phyloP scores from a whole-genome alignment of 306 rosid species.

The Prunus padus region DNA sequence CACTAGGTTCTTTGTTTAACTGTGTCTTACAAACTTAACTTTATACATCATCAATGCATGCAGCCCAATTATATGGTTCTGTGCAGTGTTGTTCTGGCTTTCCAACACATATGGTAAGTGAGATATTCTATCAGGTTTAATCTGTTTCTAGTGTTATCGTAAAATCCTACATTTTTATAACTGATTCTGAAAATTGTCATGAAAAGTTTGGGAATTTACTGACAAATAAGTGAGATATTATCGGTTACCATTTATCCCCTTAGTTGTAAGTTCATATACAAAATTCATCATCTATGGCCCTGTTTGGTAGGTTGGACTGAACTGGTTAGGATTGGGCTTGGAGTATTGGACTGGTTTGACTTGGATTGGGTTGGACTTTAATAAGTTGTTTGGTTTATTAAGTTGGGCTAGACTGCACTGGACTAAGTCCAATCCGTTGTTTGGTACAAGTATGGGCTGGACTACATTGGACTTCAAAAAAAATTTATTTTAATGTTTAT shows the following conservation, averaged over 20 bases:
- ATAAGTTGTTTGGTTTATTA: no score
- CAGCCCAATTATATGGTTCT: constrained; percentile 82
- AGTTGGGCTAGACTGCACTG: no score
- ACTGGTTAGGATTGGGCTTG: no score
- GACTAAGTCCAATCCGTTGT: no score
- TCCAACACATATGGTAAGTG: constrained; percentile 64
- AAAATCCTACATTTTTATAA: neutral
- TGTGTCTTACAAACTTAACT: constrained; percentile 8
- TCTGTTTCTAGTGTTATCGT: neutral
- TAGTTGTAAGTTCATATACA: constrained; percentile 56
- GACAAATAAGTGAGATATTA: constrained; percentile 34
- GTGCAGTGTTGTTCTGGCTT: constrained; percentile 60
- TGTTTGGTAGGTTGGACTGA: no score
- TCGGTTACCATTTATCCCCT: constrained; percentile 80
- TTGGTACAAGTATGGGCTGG: no score
- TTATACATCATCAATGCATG: constrained; percentile 28
- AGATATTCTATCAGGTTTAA: neutral
- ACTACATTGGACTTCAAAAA: no score
- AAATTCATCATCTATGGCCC: neutral
- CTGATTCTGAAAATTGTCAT: neutral
- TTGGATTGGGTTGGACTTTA: no score
- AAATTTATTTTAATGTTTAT: no score
- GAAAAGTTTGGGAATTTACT: neutral
- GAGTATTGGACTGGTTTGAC: no score
- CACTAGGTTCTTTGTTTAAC: constrained; percentile 14